Conservation (phyloP, 2,329 filamentous ascomycete species). For the Cladorrhinum sp. region DNA sequence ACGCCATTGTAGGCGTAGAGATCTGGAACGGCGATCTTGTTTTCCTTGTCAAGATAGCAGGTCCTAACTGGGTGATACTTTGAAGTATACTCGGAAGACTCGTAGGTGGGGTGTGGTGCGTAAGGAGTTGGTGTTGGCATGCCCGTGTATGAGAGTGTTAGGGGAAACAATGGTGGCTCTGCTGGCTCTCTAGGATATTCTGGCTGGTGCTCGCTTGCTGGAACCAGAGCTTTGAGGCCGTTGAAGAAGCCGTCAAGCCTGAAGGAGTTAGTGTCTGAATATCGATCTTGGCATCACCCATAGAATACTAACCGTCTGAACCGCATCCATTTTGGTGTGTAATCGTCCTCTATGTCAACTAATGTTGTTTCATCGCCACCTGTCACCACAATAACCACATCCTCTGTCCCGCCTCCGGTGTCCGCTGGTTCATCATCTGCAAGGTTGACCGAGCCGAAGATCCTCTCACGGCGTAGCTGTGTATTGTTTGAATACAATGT, state of each 20-base stretch:
- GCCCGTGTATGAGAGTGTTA: constrained; percentile 35
- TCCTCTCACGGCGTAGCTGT: constrained; percentile 22
- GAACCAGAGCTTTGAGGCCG: constrained; percentile 69
- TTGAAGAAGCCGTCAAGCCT: constrained; percentile 81
- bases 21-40: constrained; percentile 57
- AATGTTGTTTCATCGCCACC: not conserved
- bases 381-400: constrained; percentile 15
- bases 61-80: constrained; percentile 52
- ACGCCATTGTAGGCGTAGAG: constrained; percentile 68
- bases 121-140: constrained; percentile 53
- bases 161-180: constrained; percentile 35
- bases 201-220: constrained; percentile 59
- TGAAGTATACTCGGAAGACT: constrained; percentile 52
- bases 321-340: constrained; percentile 38
- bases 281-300: not conserved
- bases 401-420: not conserved
- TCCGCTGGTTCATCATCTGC: not conserved
- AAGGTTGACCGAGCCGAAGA: constrained; percentile 27
- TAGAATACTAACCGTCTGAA: constrained; percentile 42
- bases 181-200: constrained; percentile 63
- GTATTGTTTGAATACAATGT: constrained; percentile 38
- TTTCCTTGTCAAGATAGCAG: constrained; percentile 62
- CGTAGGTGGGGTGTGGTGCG: constrained; percentile 66
- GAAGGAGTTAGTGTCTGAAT: constrained; percentile 19
- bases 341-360: constrained; percentile 21